A percentile compares a stretch with the other conserved stretches of the same genome.
Conservation (phyloP, 139 green algal genomes). For the Mychonastes homosphaera region DNA sequence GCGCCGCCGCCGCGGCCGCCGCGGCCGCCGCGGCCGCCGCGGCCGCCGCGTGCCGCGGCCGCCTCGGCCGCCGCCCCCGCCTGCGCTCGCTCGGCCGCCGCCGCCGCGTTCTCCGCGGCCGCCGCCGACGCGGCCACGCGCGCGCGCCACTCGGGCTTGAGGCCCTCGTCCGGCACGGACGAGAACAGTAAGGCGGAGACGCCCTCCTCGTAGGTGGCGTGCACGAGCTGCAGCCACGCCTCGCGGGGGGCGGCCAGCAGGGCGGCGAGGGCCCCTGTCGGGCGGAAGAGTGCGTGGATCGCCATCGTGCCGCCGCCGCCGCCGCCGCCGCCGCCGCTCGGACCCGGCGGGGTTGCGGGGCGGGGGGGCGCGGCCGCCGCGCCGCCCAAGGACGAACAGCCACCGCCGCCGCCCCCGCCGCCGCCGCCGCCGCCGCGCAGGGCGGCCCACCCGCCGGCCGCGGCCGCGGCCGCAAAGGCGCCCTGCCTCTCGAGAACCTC, state of each 20-base stretch:
- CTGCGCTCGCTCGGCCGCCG: not conserved
- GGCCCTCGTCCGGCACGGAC: constrained; percentile 13
- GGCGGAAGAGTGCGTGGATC: constrained; percentile 17
- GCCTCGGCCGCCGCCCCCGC: not conserved
- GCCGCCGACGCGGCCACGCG: constrained; percentile 7
- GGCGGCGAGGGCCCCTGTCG: constrained; percentile 6
- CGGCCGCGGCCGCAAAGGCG: too few relatives aligned
- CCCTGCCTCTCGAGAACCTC: not conserved
- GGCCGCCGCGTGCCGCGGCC: not conserved
- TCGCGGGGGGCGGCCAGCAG: constrained; percentile 13
- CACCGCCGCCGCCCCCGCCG: not conserved
- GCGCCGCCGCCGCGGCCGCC: not conserved
- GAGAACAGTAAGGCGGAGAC: constrained; percentile 17
- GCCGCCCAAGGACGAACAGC: not conserved
- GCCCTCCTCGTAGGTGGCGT: constrained; percentile 15
- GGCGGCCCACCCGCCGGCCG: not conserved
- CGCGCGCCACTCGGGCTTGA: constrained; percentile 15
- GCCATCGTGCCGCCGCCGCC: not conserved
- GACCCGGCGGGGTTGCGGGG: not conserved
- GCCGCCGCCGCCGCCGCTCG: not conserved
- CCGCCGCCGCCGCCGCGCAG: not conserved
- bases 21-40: not conserved
- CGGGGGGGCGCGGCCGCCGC: not conserved
- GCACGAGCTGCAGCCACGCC: constrained; percentile 15
- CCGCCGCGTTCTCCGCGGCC: constrained; percentile 2